Conservation (phyloP, 1,284 basidiomycete species). For the Trametes polyzona region DNA sequence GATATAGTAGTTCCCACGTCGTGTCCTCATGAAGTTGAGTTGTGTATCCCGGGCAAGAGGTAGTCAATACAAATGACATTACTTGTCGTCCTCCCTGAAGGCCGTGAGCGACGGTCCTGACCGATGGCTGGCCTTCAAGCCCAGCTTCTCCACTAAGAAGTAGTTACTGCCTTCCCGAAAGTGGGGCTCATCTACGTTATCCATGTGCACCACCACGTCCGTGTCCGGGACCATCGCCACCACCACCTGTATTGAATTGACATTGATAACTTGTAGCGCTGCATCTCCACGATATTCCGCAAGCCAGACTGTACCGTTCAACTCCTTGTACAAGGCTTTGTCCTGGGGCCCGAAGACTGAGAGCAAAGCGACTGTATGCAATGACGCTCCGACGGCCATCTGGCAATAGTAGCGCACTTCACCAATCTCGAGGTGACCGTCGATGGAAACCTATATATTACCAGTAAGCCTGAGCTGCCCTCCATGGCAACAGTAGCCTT, state of each 20-base stretch:
- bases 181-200: not conserved
- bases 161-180: not conserved
- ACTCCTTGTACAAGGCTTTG: not conserved
- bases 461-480: not conserved
- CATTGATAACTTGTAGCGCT: not conserved
- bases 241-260: not conserved
- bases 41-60: too few species aligned
- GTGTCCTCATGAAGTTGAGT: too few species aligned
- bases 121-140: not conserved
- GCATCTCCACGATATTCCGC: not conserved
- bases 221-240: not conserved
- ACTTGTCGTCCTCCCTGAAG: too few species aligned
- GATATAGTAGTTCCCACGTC: too few species aligned
- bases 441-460: not conserved
- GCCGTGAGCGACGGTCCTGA: too few species aligned
- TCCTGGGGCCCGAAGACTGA: not conserved
- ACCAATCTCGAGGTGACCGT: not conserved
- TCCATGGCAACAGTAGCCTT: not conserved
- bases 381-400: not conserved
- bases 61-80: too few species aligned
- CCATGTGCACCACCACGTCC: too few species aligned
- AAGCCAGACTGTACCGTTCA: not conserved
- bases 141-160: not conserved
- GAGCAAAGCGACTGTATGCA: not conserved
- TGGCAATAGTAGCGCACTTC: conserved; percentile 14